Base-by-base conservation (phyloP, 176 grass and related monocot species). In the Olyra latifolia region DNA sequence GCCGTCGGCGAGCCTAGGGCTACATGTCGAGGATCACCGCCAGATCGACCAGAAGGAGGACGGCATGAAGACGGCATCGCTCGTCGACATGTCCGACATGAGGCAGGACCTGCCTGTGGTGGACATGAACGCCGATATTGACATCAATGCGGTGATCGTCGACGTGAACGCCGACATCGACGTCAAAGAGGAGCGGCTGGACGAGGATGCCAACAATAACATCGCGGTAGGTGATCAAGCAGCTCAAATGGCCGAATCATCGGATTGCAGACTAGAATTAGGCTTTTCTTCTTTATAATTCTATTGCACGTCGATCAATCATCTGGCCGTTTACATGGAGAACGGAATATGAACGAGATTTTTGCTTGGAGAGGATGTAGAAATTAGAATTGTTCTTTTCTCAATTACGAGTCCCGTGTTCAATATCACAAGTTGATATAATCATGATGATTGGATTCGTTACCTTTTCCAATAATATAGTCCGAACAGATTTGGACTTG, bases 231-330 rank as follows among this genome's bases (percentile, higher is more conserved):
- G 14, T 28, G 48, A 35, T 35, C 32, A 72, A 47, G 64, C 79
- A n/a, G 10, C 68, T 27, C 74, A 79, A 14, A 43, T 77, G 29
- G 15, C 60, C 2, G 88, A 90, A 14, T 84, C 89, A 1, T 91
- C 81, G 3, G 64, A 84, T 52, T 91, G 89, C 89, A 79, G 57
- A 41, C 85, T 81, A 87, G 89, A 74, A 10, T 83, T 86, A 86
- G 79, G 83, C 19, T 86, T 90, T 59, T 90, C 79, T 68, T 59
- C 79, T 2, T 38, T 83, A 54, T 70, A 58, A 86, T 64, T 38
- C 38, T 67, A 23, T 7, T 44, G 19, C 25, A n/a, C 32, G 32
- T 35, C 32, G 32, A 35, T 35, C 32, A 35, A 35, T 1, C 19
- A 16, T 44, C 70, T 44, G 29, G 60, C 16, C 71, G 10, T 48